Percentiles rank a stretch among this genome's conserved stretches.
phyloP scores from a whole-genome alignment of 1,284 basidiomycete species.

The Tilletiopsis washingtonensis region DNA sequence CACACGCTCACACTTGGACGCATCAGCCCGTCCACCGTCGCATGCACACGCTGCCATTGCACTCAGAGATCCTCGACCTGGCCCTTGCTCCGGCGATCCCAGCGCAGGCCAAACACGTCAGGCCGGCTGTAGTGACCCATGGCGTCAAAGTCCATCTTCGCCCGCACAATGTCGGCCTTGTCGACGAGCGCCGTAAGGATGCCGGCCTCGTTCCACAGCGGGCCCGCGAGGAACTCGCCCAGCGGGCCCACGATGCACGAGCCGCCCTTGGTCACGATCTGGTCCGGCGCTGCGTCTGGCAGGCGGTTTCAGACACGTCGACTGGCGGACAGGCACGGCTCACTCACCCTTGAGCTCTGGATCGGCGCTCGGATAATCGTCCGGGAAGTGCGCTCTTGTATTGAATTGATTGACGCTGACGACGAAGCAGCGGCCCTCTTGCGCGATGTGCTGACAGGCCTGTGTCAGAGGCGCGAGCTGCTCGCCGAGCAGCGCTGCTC shows the following conservation, averaged over 20 bases:
- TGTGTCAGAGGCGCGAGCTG: too few relatives aligned
- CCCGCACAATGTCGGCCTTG: conserved; percentile 57
- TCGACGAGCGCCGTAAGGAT: conserved; percentile 60
- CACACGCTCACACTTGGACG: too few relatives aligned
- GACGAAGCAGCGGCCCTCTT: conserved; percentile 70
- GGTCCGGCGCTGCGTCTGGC: conserved; percentile 35
- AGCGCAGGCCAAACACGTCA: conserved; percentile 48
- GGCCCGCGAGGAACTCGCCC: conserved; percentile 63
- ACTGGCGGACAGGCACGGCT: background rate
- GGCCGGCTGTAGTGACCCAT: conserved; percentile 63
- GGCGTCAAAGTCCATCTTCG: conserved; percentile 65
- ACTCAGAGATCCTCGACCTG: too few relatives aligned
- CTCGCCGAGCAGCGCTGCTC: too few relatives aligned
- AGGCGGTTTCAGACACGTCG: too few relatives aligned
- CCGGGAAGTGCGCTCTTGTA: conserved; percentile 53
- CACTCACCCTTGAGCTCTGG: conserved; percentile 7
- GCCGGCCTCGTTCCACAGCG: conserved; percentile 58
- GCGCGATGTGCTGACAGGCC: conserved; percentile 66
- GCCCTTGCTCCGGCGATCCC: conserved; percentile 10
- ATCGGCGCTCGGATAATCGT: conserved; percentile 54
- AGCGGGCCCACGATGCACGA: conserved; percentile 63
- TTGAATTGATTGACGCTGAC: conserved; percentile 57
- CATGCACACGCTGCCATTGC: too few relatives aligned
- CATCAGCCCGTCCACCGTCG: too few relatives aligned
- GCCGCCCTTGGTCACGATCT: conserved; percentile 63